These are phyloP conservation scores for Beauveria brongniartii DNA, from an alignment of 2,329 filamentous ascomycete genomes.

Conservation along the genomic window DNA sequence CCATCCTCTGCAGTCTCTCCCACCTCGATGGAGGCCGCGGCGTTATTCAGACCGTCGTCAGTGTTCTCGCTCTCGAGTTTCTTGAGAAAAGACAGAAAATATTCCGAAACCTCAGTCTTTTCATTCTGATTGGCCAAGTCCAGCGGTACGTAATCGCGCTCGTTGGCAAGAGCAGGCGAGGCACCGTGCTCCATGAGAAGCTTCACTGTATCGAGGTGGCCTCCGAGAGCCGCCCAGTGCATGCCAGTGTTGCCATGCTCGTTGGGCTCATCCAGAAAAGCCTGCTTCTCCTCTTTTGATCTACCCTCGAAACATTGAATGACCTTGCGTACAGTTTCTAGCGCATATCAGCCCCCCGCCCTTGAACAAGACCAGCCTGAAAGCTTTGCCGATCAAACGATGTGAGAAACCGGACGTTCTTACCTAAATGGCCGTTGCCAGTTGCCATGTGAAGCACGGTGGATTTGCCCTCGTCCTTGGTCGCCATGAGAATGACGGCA, in stretches of 20 bases:
- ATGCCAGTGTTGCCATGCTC: constrained; percentile 80
- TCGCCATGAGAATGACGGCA: constrained; percentile 59
- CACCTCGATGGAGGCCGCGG: constrained; percentile 31
- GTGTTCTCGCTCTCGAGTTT: constrained; percentile 41
- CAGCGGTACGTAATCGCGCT: constrained; percentile 72
- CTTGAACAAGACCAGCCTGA: background rate
- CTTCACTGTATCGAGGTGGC: constrained; percentile 74
- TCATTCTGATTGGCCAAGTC: constrained; percentile 66
- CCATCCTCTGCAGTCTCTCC: constrained; percentile 23
- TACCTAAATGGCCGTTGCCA: constrained; percentile 81
- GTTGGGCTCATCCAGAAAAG: constrained; percentile 63
- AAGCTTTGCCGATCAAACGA: background rate
- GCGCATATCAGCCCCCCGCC: constrained; percentile 6
- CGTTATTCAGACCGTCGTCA: constrained; percentile 33
- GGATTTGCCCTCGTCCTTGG: constrained; percentile 66
- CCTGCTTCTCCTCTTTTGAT: constrained; percentile 33
- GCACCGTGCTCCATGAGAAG: constrained; percentile 68
- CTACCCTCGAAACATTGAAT: constrained; percentile 34
- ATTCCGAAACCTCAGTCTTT: constrained; percentile 57
- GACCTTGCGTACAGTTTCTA: constrained; percentile 38
- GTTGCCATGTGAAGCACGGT: constrained; percentile 88
- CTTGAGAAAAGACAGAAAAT: constrained; percentile 43
- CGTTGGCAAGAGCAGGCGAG: constrained; percentile 69
- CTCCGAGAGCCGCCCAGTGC: constrained; percentile 90
- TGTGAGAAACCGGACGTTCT: constrained; percentile 13